Conservation (phyloP, 2,329 filamentous ascomycete species). For the Paecilomyces variotii region DNA sequence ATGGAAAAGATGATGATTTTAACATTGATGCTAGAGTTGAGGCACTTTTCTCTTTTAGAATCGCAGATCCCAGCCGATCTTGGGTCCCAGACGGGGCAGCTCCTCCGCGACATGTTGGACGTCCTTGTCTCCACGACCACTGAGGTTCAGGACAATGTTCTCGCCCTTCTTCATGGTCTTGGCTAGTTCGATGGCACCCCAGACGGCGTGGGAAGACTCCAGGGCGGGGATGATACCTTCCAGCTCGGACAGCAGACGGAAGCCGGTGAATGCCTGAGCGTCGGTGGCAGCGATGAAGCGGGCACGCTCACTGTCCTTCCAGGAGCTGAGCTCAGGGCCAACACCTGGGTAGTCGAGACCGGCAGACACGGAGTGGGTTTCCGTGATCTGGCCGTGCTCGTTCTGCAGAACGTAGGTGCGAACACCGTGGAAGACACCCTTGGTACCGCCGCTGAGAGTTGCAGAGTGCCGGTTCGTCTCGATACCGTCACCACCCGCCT, state of each 20-base stretch:
- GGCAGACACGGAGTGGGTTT: conserved; percentile 94
- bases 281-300: conserved; percentile 89
- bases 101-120: conserved; percentile 97
- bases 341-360: conserved; percentile 97
- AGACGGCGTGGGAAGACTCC: conserved; percentile 89
- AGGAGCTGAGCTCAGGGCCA: conserved; percentile 80
- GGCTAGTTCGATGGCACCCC: conserved; percentile 77
- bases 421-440: conserved; percentile 92
- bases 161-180: conserved; percentile 85
- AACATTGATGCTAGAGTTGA: not conserved
- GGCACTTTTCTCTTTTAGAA: conserved; percentile 3
- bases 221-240: conserved; percentile 97
- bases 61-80: conserved; percentile 62
- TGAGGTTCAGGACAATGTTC: conserved; percentile 89
- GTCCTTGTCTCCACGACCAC: conserved; percentile 93
- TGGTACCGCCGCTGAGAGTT: conserved; percentile 75
- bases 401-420: conserved; percentile 93
- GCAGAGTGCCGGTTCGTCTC: conserved; percentile 81
- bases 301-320: conserved; percentile 86
- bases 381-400: conserved; percentile 81
- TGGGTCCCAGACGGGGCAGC: conserved; percentile 75
- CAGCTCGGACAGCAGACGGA: conserved; percentile 73
- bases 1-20: not conserved
- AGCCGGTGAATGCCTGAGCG: conserved; percentile 78
- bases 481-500: conserved; percentile 88